phyloP scores from a whole-genome alignment of 2,329 filamentous ascomycete genomes.

The Sporothrix inflata region DNA sequence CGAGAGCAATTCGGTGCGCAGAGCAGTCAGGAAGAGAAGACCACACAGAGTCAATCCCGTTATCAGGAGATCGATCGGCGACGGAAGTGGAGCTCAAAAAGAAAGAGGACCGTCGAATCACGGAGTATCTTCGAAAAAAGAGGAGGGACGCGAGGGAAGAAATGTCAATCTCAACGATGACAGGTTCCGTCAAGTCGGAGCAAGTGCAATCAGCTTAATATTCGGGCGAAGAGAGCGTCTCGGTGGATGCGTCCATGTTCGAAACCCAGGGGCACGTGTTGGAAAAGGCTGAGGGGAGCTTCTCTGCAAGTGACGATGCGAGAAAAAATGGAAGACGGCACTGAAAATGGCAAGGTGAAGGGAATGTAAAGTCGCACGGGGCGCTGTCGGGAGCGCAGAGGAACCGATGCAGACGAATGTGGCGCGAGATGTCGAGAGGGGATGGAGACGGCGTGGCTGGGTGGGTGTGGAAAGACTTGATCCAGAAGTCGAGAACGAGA shows the following conservation, averaged over 20 bases:
- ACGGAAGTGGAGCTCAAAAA: background rate
- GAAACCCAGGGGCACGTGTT: constrained; percentile 23
- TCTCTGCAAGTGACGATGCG: background rate
- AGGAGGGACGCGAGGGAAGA: background rate
- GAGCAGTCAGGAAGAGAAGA: background rate
- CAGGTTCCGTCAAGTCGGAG: constrained; percentile 12
- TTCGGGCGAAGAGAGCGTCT: constrained; percentile 24
- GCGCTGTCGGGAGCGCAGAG: background rate
- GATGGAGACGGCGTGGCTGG: background rate
- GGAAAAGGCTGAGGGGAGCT: background rate
- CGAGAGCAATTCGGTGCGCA: background rate
- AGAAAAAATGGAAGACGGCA: background rate
- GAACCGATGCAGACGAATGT: background rate
- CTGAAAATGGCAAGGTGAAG: background rate
- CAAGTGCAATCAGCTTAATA: constrained; percentile 24
- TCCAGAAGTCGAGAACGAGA: background rate
- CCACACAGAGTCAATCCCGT: background rate
- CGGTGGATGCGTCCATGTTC: constrained; percentile 32
- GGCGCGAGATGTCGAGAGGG: background rate
- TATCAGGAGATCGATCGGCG: background rate
- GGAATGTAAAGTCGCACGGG: constrained; percentile 7
- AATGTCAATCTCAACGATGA: background rate
- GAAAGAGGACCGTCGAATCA: background rate
- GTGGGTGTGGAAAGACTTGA: background rate
- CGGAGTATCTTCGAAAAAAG: background rate